Evolutionary conservation across 2,329 filamentous ascomycete species (phyloP), one percentile per base, ranked within the genome.

Genomic region (Neopestalotiopsis rosae): DNA sequence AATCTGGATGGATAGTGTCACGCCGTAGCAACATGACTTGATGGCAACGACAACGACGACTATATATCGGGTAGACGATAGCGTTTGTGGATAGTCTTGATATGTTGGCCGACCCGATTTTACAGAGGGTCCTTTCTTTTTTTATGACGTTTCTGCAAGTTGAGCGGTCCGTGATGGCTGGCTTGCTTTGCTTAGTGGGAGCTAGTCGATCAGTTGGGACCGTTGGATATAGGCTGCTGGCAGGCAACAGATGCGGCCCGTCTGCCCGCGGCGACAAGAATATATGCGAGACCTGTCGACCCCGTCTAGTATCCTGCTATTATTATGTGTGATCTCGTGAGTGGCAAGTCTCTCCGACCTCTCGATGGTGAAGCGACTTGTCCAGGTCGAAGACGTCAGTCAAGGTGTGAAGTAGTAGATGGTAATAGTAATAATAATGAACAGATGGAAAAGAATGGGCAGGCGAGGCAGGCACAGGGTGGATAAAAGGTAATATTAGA

Each of bases 61-160:
- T 38, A 40, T 32, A 20, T 7, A 24, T 7, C 14, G 13, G 58
- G 20, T 17, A 52, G 45, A 52, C 45, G 20, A 52, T 10, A n/a
- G 45, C 45, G 9, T 9, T n/a, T 24, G 45, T 52, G 45, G 45
- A 52, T 52, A 52, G n/a, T 17, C 17, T n/a, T 20, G 17, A 52
- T 17, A 17, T 52, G 45, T 17, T 20, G 20, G 17, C n/a, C 6
- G 45, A 52, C 45, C 45, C 45, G 45, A 10, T 52, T 52, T 52
- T 52, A 20, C 17, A 52, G 6, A 52, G 45, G 45, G 45, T 52
- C 45, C 45, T 52, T 52, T 52, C 45, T 52, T 52, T 52, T 59
- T 40, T 70, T 73, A 74, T 73, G 73, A 74, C 67, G 71, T 70
- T 71, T 68, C 71, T 72, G 71, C 69, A 73, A 71, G 71, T 63